Percentiles rank a stretch among this genome's conserved stretches.
phyloP scores from a whole-genome alignment of 2,329 filamentous ascomycete species.

The Parastagonospora nodorum region DNA sequence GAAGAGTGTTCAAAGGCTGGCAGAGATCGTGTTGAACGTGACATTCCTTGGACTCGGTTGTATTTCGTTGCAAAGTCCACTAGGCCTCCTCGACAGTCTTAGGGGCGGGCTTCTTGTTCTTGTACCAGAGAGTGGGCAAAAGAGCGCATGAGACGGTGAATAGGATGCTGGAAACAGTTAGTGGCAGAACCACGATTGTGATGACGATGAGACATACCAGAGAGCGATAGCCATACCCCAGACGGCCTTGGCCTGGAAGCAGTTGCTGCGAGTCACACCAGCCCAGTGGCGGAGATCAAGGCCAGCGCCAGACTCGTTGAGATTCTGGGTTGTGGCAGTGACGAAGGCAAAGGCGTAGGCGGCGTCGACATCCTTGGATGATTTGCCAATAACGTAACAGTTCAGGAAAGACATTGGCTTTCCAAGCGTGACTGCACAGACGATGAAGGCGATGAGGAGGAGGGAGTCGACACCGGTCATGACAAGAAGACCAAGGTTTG shows the following conservation, averaged over 20 bases:
- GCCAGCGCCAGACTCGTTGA: slow-evolving; percentile 56
- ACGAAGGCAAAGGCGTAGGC: slow-evolving; percentile 60
- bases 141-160: slow-evolving; percentile 53
- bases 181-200: not conserved
- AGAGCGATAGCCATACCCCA: slow-evolving; percentile 86
- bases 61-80: not conserved
- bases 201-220: slow-evolving; percentile 56
- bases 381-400: slow-evolving; percentile 64
- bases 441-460: slow-evolving; percentile 76
- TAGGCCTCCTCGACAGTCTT: slow-evolving; percentile 43
- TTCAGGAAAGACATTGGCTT: slow-evolving; percentile 79
- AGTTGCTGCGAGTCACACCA: slow-evolving; percentile 65
- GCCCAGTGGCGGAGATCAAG: slow-evolving; percentile 61
- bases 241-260: slow-evolving; percentile 82
- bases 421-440: slow-evolving; percentile 77
- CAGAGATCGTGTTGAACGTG: slow-evolving; percentile 23
- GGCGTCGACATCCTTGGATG: slow-evolving; percentile 51
- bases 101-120: slow-evolving; percentile 52
- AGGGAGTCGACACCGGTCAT: slow-evolving; percentile 69
- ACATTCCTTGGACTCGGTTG: slow-evolving; percentile 15
- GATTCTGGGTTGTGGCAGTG: slow-evolving; percentile 57
- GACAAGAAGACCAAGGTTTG: slow-evolving; percentile 75
- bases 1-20: slow-evolving; percentile 5
- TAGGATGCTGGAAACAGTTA: slow-evolving; percentile 45
- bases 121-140: slow-evolving; percentile 55